Base-by-base conservation (phyloP, 257 asterid genomes). In the Salvia miltiorrhiza region DNA sequence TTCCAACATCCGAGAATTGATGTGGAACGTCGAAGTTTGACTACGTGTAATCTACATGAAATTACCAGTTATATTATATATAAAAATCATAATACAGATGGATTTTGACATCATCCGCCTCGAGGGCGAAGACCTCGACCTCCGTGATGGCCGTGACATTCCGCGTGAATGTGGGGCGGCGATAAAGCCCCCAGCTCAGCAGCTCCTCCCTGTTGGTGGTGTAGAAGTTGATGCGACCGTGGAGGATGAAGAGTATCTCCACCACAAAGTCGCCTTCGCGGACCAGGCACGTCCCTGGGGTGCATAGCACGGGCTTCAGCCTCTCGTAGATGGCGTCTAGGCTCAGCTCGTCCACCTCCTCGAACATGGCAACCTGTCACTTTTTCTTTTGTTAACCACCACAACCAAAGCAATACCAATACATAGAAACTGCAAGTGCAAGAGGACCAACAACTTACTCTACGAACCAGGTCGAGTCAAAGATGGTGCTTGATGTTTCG, bases 161-260 rank as follows among this genome's bases (percentile, higher is more conserved):
- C 2, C 96, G 78, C 0, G 96, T 86, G 9, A 93, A 88, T 1
- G 89, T 78, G 1, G 90, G 90, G 35, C 85, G 89, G 1, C 88
- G 89, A 57, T 84, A 75, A 1, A 88, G 61, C 3, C 82, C 96
- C 96, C 96, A 88, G 0, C 83, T 84, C 5, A 88, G 87, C 20
- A 88, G 72, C 23, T 88, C 96, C 58, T 88, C 96, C 2, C 93
- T 93, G 24, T 85, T 80, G 5, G 96, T 86, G 0, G 96, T 88
- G 76, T 58, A 81, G 4, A 93, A 86, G 40, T 88, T 88, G 12
- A 88, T 83, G 58, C 77, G 84, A 37, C 91, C 96, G 6, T 90
- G 78, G 20, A 88, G 77, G 56, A 88, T 84, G 88, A 88, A 86
- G 55, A 86, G 85, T 87, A 88, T 88, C 70, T 86, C 93, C 0